Percentiles rank a stretch among this genome's conserved stretches.
These are phyloP conservation scores for Aspergillus homomorphus DNA, from an alignment of 495 filamentous ascomycete species.

Conservation along the genomic window DNA sequence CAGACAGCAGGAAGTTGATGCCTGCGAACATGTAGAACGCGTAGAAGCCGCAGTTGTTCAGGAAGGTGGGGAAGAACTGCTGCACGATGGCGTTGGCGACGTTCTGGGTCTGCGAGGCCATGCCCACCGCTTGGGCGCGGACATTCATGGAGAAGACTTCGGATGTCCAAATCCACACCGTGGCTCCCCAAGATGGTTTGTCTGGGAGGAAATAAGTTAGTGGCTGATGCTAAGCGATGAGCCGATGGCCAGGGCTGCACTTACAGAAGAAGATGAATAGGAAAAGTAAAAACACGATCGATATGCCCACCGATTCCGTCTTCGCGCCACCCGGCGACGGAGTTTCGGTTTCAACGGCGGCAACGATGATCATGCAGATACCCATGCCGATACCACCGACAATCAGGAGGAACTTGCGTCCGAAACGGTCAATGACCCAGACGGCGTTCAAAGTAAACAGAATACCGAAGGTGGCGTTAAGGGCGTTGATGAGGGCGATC, in stretches of 20 bases:
- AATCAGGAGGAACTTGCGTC: slow-evolving; percentile 66
- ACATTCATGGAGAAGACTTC: slow-evolving; percentile 68
- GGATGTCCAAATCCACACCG: slow-evolving; percentile 65
- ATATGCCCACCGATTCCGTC: slow-evolving; percentile 55
- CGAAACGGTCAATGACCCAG: slow-evolving; percentile 65
- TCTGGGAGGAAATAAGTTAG: slow-evolving; percentile 32
- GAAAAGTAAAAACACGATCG: slow-evolving; percentile 62
- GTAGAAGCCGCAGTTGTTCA: slow-evolving; percentile 53
- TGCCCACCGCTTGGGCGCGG: slow-evolving; percentile 63
- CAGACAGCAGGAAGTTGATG: slow-evolving; percentile 56
- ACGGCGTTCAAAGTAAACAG: slow-evolving; percentile 68
- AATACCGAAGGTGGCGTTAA: slow-evolving; percentile 65
- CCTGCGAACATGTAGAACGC: slow-evolving; percentile 52
- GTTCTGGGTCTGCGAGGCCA: slow-evolving; percentile 64
- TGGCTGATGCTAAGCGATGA: background rate
- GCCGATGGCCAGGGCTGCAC: slow-evolving; percentile 9
- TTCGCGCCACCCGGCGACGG: slow-evolving; percentile 49
- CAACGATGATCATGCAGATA: slow-evolving; percentile 64
- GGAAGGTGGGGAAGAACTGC: slow-evolving; percentile 66
- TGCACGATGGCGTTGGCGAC: slow-evolving; percentile 63
- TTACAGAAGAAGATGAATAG: slow-evolving; percentile 64
- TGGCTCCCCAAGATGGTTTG: slow-evolving; percentile 66
- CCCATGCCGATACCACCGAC: slow-evolving; percentile 69
- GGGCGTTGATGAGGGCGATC: slow-evolving; percentile 68
- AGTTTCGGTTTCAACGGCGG: slow-evolving; percentile 60